Conservation (phyloP, 257 asterid genomes). For the Marsdenia floribunda region DNA sequence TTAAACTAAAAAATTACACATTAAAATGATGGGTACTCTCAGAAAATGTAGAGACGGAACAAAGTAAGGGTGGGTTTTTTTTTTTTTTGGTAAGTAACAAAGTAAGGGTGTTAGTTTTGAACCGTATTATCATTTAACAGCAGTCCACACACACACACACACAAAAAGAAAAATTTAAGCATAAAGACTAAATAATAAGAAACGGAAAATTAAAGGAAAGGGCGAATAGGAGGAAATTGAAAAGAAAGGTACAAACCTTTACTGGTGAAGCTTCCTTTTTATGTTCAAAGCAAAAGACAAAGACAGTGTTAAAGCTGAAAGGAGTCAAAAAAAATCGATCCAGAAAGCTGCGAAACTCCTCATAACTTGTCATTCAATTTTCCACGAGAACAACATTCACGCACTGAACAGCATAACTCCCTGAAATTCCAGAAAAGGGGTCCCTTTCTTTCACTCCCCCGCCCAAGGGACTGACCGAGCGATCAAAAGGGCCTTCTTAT, state of each 20-base stretch:
- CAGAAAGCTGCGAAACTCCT: slow-evolving; percentile 38
- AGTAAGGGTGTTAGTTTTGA: background rate
- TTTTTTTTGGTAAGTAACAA: too few relatives aligned
- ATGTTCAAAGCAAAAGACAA: slow-evolving; percentile 23
- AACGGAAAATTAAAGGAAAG: slow-evolving; percentile 1
- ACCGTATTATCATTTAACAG: background rate
- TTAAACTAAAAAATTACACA: background rate
- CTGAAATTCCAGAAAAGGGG: slow-evolving; percentile 29
- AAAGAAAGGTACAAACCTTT: slow-evolving; percentile 34
- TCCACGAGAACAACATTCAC: slow-evolving; percentile 18
- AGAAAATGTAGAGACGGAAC: slow-evolving; percentile 1
- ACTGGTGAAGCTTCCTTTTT: slow-evolving; percentile 24
- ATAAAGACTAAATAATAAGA: background rate
- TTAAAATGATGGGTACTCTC: background rate
- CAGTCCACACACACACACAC: slow-evolving; percentile 3
- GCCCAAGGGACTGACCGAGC: background rate
- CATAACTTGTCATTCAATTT: slow-evolving; percentile 40
- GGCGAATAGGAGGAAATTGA: background rate
- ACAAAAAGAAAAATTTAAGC: background rate
- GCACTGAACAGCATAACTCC: slow-evolving; percentile 22
- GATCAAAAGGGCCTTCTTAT: slow-evolving; percentile 19
- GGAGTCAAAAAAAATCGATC: slow-evolving; percentile 34
- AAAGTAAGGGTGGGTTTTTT: background rate
- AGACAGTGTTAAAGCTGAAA: slow-evolving; percentile 28
- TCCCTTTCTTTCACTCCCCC: slow-evolving; percentile 7